phyloP scores from a whole-genome alignment of 1,284 basidiomycete genomes.

The Ceratobasidium sp. region DNA sequence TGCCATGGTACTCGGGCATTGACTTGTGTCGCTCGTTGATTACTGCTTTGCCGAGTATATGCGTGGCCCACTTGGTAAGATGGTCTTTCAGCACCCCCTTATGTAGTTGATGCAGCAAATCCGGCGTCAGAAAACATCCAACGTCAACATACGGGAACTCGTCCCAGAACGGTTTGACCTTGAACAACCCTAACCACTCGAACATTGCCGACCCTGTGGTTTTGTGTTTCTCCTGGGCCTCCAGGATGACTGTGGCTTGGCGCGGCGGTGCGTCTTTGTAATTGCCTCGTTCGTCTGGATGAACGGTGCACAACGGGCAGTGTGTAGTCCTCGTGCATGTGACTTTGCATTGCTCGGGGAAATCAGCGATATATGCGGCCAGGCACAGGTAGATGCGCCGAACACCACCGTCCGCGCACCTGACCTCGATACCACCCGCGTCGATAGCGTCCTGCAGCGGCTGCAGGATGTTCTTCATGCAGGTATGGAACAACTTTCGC shows the following conservation, averaged over 20 bases:
- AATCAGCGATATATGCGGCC: constrained; percentile 43
- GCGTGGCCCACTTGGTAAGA: constrained; percentile 48
- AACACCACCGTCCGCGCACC: constrained; percentile 37
- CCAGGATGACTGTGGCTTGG: neutral
- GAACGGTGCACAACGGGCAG: constrained; percentile 44
- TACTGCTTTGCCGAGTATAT: constrained; percentile 18
- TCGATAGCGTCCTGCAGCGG: constrained; percentile 16
- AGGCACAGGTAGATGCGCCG: constrained; percentile 42
- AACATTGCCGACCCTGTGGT: neutral
- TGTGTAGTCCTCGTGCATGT: neutral
- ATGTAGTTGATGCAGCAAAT: constrained; percentile 56
- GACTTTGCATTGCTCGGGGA: constrained; percentile 46
- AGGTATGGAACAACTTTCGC: constrained; percentile 18
- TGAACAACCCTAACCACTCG: constrained; percentile 11
- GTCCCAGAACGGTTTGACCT: constrained; percentile 52
- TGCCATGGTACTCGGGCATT: too few relatives aligned
- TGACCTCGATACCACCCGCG: constrained; percentile 20
- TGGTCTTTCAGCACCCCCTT: constrained; percentile 56
- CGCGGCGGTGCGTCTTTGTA: neutral
- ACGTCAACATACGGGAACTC: constrained; percentile 52
- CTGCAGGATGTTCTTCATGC: constrained; percentile 35
- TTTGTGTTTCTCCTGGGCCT: neutral
- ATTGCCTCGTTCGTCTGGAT: constrained; percentile 19
- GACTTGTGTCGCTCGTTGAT: constrained; percentile 37
- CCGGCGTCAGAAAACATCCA: constrained; percentile 52